Base-by-base conservation (phyloP, 129 eudicot genomes). In the Mikania micrantha region DNA sequence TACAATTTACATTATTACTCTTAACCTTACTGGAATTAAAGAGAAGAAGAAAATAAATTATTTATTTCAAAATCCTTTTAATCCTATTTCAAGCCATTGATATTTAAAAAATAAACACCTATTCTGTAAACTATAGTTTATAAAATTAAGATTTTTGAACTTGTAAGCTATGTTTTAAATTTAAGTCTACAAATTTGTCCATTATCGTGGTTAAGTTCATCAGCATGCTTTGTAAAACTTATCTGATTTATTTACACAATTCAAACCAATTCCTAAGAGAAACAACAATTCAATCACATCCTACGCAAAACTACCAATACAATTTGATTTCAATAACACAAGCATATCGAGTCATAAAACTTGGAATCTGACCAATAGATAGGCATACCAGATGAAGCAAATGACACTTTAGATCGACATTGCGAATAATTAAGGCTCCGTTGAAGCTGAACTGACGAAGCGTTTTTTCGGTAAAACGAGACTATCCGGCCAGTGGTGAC, bases 371-470 rank as follows among this genome's bases (percentile, higher is more conserved):
- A n/a, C n/a, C 9, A 27, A 39, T 20, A 40, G 5, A 24, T 15
- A 35, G 0, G 10, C 31, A 35, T 60, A 84, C 95, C 90, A 39
- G 85, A 71, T 2, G 95, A 84, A 71, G 76, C 56, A 52, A 63
- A 62, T 2, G 85, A 66, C 60, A 72, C 38, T 31, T 3, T 81
- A 57, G 87, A 82, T 79, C 73, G 65, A 60, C 85, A 77, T 62
- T 77, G 78, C 53, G 77, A 83, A 9, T 59, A 68, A 47, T 39
- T 62, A 16, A 73, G 34, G 68, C 68, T 50, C 61, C 60, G 79
- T 13, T 3, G 76, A 52, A 75, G 54, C 52, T 58, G 79, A 79
- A 79, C 41, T 12, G 82, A 69, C 5, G 81, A 17, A 1, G 63
- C 48, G 39, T 45, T 45, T 6, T 67, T 76, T 2, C 54, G 15